Percentiles rank a stretch among this genome's conserved stretches.
These are phyloP conservation scores for Prinsepia uniflora DNA, from an alignment of 306 rosid genomes.

Conservation along the genomic window DNA sequence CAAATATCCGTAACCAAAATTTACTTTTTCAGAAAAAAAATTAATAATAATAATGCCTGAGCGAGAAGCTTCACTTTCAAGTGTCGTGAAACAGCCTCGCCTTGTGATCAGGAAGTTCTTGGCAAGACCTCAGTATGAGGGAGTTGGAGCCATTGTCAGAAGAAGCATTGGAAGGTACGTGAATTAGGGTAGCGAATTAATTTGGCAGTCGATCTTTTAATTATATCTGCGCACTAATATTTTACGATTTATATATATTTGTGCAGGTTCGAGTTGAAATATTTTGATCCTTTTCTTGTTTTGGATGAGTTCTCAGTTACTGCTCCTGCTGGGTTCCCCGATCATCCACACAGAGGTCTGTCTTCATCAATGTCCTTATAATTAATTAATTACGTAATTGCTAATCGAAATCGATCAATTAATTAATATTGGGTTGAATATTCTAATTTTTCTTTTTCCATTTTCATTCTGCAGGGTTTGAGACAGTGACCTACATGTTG, in stretches of 20 bases:
- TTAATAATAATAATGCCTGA: conserved; percentile 37
- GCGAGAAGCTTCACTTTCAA: conserved; percentile 20
- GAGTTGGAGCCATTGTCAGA: conserved; percentile 88
- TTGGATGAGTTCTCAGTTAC: conserved; percentile 96
- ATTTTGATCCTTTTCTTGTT: conserved; percentile 90
- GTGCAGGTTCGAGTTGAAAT: conserved; percentile 80
- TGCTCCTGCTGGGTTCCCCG: conserved; percentile 98
- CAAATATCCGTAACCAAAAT: background rate
- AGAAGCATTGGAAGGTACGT: conserved; percentile 92
- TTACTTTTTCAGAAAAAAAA: background rate
- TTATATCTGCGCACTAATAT: no score
- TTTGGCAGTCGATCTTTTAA: no score
- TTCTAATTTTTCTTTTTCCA: conserved; percentile 28
- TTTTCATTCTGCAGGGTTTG: conserved; percentile 63
- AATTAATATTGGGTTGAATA: background rate
- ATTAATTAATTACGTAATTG: background rate
- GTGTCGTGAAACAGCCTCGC: conserved; percentile 49
- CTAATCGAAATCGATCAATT: background rate
- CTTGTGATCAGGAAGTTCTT: conserved; percentile 65
- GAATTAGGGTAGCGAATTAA: no score
- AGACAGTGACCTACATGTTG: conserved; percentile 96
- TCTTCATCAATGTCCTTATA: conserved; percentile 8
- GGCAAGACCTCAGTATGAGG: conserved; percentile 92
- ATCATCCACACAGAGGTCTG: conserved; percentile 95
- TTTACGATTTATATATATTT: background rate